phyloP scores from a whole-genome alignment of 768 basidiomycete species.

The Hysterangium stoloniferum region DNA sequence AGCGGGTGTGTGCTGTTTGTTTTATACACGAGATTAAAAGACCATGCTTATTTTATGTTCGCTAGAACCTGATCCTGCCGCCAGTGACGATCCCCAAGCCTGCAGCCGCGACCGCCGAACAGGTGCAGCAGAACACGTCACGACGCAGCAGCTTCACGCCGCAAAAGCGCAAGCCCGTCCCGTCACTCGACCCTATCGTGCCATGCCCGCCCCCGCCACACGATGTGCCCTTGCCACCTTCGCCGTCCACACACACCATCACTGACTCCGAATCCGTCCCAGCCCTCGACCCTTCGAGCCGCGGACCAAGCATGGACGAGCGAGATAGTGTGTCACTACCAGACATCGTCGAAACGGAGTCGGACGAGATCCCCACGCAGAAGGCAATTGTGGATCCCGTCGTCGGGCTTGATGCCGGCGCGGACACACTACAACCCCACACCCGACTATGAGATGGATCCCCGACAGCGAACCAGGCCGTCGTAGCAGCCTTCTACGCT shows the following conservation, averaged over 20 bases:
- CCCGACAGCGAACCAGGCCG: no score
- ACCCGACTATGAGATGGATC: no score
- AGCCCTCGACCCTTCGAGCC: background rate
- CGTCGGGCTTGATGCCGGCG: no score
- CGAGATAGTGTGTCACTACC: no score
- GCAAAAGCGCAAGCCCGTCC: conserved; percentile 13
- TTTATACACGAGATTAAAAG: no score
- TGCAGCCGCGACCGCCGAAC: background rate
- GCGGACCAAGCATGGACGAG: conserved; percentile 1
- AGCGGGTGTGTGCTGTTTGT: conserved; percentile 3
- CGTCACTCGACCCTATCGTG: conserved; percentile 2
- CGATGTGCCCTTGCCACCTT: conserved; percentile 8
- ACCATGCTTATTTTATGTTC: no score
- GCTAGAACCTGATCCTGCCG: background rate
- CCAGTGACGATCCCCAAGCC: background rate
- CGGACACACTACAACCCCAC: no score
- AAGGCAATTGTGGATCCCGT: no score
- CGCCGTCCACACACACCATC: background rate
- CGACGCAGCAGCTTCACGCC: conserved; percentile 11
- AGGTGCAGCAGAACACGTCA: background rate
- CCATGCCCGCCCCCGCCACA: background rate
- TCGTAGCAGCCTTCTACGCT: no score
- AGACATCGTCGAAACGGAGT: no score
- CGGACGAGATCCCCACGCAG: no score
- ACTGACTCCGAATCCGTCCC: background rate